Percentiles rank a stretch among this genome's conserved stretches.
Evolutionary conservation across 352 stramenopile species (phyloP).

Genomic region (Pythium periplocum): DNA sequence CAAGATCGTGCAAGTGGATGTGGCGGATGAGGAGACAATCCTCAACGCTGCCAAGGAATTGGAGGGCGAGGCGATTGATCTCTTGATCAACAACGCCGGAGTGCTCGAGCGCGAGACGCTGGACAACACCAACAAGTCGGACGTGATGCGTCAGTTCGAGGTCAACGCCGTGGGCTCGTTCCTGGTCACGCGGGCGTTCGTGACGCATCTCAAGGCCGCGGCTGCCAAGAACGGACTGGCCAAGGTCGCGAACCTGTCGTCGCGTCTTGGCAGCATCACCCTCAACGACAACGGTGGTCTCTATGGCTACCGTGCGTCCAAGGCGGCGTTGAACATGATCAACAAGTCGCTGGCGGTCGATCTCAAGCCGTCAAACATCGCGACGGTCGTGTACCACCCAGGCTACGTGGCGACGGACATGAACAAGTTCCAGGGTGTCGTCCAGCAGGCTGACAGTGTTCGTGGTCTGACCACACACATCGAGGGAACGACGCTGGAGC

Average conservation of each 20-base stretch:
- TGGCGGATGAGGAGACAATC: constrained; percentile 37
- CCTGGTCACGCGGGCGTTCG: constrained; percentile 43
- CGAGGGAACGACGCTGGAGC: constrained; percentile 19
- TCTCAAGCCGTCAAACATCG: constrained; percentile 35
- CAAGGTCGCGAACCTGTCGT: constrained; percentile 35
- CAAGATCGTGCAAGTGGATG: constrained; percentile 43
- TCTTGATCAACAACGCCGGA: constrained; percentile 66
- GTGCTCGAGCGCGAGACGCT: constrained; percentile 27
- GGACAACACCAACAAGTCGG: constrained; percentile 28
- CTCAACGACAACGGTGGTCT: constrained; percentile 31
- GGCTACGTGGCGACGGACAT: constrained; percentile 56
- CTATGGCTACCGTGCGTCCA: constrained; percentile 69
- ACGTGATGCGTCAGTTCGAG: constrained; percentile 55
- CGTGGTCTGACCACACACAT: constrained; percentile 25
- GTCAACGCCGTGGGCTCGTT: constrained; percentile 58
- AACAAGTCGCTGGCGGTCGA: constrained; percentile 37
- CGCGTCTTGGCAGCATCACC: constrained; percentile 38
- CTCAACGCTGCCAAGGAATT: constrained; percentile 24
- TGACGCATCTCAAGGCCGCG: constrained; percentile 33
- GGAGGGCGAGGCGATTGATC: constrained; percentile 34
- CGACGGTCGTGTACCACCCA: constrained; percentile 33
- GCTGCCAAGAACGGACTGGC: constrained; percentile 14
- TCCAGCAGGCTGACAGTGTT: constrained; percentile 27
- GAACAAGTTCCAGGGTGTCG: constrained; percentile 20
- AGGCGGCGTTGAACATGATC: constrained; percentile 66